Evolutionary conservation across 331 rosid species (phyloP).

Genomic region (Acacia pycnantha): DNA sequence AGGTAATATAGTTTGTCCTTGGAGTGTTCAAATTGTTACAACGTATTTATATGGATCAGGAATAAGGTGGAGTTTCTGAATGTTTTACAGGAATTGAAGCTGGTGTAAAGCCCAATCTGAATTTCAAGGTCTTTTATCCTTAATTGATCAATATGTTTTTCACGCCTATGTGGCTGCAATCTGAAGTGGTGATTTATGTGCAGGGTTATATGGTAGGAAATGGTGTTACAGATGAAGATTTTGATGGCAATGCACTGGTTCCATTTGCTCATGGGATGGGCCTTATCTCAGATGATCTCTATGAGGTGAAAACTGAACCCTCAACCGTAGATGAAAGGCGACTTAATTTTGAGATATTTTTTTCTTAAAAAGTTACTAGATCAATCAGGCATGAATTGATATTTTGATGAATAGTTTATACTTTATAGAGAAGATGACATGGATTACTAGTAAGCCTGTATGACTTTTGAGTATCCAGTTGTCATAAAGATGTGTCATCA

Average conservation of each 20-base stretch:
- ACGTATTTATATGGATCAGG: slow-evolving; percentile 4
- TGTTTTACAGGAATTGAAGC: slow-evolving; percentile 69
- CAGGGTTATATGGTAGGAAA: slow-evolving; percentile 98
- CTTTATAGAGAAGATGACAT: neutral
- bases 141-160: slow-evolving; percentile 28
- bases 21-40: slow-evolving; percentile 7
- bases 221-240: slow-evolving; percentile 74
- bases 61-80: slow-evolving; percentile 25
- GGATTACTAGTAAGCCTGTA: neutral
- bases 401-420: neutral
- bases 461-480: neutral
- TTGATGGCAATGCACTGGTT: slow-evolving; percentile 83
- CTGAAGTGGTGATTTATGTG: slow-evolving; percentile 30
- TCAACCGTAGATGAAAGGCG: neutral
- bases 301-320: slow-evolving; percentile 43
- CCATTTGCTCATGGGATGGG: slow-evolving; percentile 88
- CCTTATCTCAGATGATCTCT: slow-evolving; percentile 61
- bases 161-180: slow-evolving; percentile 19
- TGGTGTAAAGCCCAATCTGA: slow-evolving; percentile 60
- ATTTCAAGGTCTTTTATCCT: slow-evolving; percentile 68
- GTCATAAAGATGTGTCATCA: neutral
- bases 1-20: slow-evolving; percentile 52
- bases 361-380: neutral
- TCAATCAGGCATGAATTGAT: neutral
- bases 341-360: neutral